Evolutionary conservation across 192 early-diverging fungal species (phyloP), one percentile per base, ranked within the genome.

Genomic region (Backusella sp.): DNA sequence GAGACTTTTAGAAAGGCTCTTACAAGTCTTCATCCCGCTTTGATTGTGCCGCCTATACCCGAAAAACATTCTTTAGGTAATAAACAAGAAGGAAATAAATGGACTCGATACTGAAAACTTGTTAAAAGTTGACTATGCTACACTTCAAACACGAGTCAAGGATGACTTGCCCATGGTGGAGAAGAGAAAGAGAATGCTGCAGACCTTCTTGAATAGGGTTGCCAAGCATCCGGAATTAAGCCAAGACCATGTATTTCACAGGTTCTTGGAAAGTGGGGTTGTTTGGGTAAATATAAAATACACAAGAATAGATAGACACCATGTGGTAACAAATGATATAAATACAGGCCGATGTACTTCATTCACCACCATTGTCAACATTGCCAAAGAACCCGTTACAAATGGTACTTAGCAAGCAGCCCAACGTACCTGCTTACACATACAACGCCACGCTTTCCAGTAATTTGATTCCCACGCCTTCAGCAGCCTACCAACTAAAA

Each of bases 1-100:
- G 97, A 98, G 80, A 91, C 95, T 3, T 86, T 99, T 53, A 86
- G 96, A 72, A 92, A 87, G 66, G 81, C 91, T 14, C 86, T 99
- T 67, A 85, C 84, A 21, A 85, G 90, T 44, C 86, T 96, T 69
- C 94, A 98, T 80, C 96, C 96, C 6, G 94, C 92, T 1, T 79
- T 94, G 52, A 93, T 97, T 66, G 90, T 98, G 11, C 96, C 97
- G 6, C 97, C 98, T 26, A 97, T 99, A 76, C 98, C 98, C 21
- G 96, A 98, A 74, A 99, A 99, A 84, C 97, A 99, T 86, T 91
- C 94, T 23, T 79, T 99, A 68, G 86, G 92, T 85, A 89, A 85
- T 75, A 89, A 56, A 42, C 23, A 14, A 44, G 26, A 35, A 19
- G 32, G 2, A 34, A 67, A 17, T 26, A 37, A 26, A 73, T 66